Evolutionary conservation across 495 filamentous ascomycete species (phyloP), one percentile per base, ranked within the genome.

Genomic region (Talaromyces thailandensis): DNA sequence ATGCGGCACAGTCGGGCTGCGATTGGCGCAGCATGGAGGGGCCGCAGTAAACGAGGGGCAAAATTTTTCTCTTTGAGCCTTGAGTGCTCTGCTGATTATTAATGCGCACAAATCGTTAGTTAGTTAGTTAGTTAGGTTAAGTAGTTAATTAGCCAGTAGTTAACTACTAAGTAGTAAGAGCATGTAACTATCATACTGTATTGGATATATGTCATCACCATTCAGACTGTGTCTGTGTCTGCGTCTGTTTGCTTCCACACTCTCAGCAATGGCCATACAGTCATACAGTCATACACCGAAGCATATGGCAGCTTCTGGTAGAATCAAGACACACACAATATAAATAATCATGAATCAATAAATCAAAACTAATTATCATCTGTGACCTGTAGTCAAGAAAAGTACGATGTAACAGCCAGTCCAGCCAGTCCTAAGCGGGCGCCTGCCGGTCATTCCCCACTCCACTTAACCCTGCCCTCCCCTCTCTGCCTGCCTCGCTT

Each of bases 401-500:
- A n/a, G n/a, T n/a, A n/a, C n/a, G n/a, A n/a, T n/a, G n/a, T n/a
- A n/a, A n/a, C n/a, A n/a, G n/a, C n/a, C n/a, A n/a, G n/a, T n/a
- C n/a, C n/a, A n/a, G n/a, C n/a, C n/a, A n/a, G n/a, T n/a, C n/a
- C n/a, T n/a, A n/a, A 48, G 40, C 9, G 40, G 40, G 9, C 12
- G 14, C 18, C 14, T 12, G 18, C 45, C 23, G 45, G 45, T 51
- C n/a, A n/a, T n/a, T n/a, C n/a, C 24, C n/a, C 35, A 52, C 59
- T 45, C 59, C 59, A 61, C 59, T 61, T 61, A 52, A 25, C n/a
- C 53, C 29, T 16, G 14, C 29, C 40, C 58, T 28, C 59, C 57
- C 32, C 64, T 64, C 60, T 66, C 57, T 67, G 61, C 64, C 57
- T 67, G 61, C 64, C 62, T 69, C 67, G 59, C 69, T 63, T 69